Evolutionary conservation across 768 basidiomycete genomes (phyloP).

Genomic region (Dendrothele bispora): DNA sequence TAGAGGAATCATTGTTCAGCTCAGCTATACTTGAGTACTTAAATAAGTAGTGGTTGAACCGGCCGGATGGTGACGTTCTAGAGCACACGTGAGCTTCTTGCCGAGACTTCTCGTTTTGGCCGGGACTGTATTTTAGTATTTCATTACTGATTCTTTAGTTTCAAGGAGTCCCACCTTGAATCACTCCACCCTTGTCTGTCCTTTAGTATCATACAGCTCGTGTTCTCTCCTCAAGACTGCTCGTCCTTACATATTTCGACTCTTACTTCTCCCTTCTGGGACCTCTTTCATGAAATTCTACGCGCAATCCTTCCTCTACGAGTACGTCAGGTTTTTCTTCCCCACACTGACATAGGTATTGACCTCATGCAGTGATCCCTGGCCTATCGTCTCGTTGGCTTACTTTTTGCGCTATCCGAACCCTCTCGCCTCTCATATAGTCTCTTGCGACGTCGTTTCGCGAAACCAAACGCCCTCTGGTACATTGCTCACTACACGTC

Average conservation of each 20-base stretch:
- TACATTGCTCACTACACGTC: slow-evolving; percentile 79
- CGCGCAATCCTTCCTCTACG: slow-evolving; percentile 54
- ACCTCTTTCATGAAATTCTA: slow-evolving; percentile 50
- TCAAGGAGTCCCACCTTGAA: no score
- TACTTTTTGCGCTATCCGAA: slow-evolving; percentile 97
- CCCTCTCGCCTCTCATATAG: slow-evolving; percentile 89
- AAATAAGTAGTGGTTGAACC: no score
- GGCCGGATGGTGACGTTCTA: no score
- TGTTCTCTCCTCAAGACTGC: background rate
- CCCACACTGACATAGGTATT: slow-evolving; percentile 6
- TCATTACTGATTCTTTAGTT: no score
- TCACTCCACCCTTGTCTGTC: no score
- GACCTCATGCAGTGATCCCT: slow-evolving; percentile 70
- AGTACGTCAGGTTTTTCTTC: slow-evolving; percentile 34
- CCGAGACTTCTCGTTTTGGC: no score
- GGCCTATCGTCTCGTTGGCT: slow-evolving; percentile 89
- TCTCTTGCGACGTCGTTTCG: slow-evolving; percentile 94
- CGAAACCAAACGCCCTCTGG: slow-evolving; percentile 73
- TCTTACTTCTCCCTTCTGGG: slow-evolving; percentile 1
- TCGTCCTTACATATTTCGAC: no score
- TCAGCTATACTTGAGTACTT: no score
- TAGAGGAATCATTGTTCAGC: no score
- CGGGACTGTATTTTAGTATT: no score
- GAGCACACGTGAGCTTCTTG: no score
- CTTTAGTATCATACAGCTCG: no score